Base-by-base conservation (phyloP, 768 basidiomycete species). In the Boletus sp. region DNA sequence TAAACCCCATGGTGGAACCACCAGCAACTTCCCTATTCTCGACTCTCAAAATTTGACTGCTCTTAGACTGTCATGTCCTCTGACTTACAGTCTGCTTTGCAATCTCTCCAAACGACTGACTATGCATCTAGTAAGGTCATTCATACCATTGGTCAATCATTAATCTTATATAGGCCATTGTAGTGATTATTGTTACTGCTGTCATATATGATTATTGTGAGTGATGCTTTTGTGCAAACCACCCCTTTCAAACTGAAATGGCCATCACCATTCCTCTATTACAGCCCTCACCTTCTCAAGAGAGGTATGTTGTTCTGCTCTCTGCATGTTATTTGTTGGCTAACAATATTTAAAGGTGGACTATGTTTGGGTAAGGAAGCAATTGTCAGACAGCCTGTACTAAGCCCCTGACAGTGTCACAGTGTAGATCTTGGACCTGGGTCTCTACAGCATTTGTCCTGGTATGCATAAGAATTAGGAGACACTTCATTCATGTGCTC, bases 331-430 rank as follows among this genome's bases (percentile, higher is more conserved):
- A 6, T 28, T 1, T 28, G 24, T 2, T n/a, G 17, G 10, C 33
- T 50, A 10, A 54, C 7, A 5, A 29, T 11, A 7, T 32, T 3
- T 3, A 3, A 50, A 63, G 62, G 7, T 63, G 36, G 28, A 63
- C 3, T 59, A 59, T 40, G 15, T 63, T 29, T 63, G 62, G 62
- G 62, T 63, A 15, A 20, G 50, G 11, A 14, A 45, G 7, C 20
- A 17, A 15, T 30, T 2, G 29, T 29, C 5, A 8, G 39, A 11
- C 10, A 1, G 4, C 33, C 10, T 5, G 20, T 5, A 20, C 20
- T 1, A 15, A 0, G 8, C n/a, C 4, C 0, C 6, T 59, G 32
- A 59, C 8, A 10, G 9, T 17, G 7, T 0, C 4, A 5, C 18
- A 62, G 61, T 1, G n/a, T 8, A 51, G 28, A 29, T n/a, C 24